phyloP scores from a whole-genome alignment of 1,284 basidiomycete genomes.

The Phylloporus sp. region DNA sequence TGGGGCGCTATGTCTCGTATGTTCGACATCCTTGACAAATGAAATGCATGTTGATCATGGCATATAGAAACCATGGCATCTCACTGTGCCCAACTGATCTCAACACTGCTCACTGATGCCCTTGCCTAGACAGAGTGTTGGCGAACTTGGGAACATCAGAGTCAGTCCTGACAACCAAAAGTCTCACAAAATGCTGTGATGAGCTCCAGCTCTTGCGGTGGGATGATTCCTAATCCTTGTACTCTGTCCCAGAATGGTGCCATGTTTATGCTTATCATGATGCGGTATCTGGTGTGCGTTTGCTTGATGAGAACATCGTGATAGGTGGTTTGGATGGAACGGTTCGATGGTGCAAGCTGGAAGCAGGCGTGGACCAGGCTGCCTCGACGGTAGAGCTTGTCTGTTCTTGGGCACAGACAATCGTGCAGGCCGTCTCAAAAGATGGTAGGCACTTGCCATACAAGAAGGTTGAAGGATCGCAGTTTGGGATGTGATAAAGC shows the following conservation, averaged over 20 bases:
- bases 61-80: constrained; percentile 61
- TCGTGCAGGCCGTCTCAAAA: constrained; percentile 16
- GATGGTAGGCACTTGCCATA: constrained; percentile 24
- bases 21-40: constrained; percentile 24
- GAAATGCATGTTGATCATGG: constrained; percentile 3
- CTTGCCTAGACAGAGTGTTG: constrained; percentile 11
- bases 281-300: constrained; percentile 20
- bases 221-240: background rate
- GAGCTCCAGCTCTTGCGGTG: background rate
- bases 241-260: constrained; percentile 12
- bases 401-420: background rate
- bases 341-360: constrained; percentile 20
- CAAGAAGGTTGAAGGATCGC: constrained; percentile 11
- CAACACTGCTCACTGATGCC: background rate
- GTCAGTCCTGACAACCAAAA: background rate
- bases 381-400: background rate
- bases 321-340: constrained; percentile 10
- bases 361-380: background rate
- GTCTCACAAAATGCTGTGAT: constrained; percentile 3
- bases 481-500: constrained; percentile 20
- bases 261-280: constrained; percentile 10
- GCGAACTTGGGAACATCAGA: background rate
- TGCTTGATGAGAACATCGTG: constrained; percentile 19
- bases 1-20: constrained; percentile 69
- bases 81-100: constrained; percentile 1